Evolutionary conservation across 2,329 filamentous ascomycete species (phyloP).

Genomic region (Colletotrichum tabaci): DNA sequence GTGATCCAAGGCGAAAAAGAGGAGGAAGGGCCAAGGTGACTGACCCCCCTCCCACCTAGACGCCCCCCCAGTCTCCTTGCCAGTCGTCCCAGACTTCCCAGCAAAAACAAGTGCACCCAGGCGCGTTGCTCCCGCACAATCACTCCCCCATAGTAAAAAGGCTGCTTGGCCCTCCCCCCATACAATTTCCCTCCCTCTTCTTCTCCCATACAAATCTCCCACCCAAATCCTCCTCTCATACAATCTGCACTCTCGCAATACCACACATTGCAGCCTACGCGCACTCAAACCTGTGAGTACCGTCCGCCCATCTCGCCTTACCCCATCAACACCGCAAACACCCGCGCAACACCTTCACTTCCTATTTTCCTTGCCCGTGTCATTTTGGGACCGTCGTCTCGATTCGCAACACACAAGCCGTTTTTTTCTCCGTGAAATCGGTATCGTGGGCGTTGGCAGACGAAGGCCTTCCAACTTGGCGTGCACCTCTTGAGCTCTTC

Average conservation of each 20-base stretch:
- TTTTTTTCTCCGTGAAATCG: conserved; percentile 48
- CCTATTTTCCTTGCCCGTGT: neutral
- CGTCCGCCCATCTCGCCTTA: conserved; percentile 52
- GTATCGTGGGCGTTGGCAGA: conserved; percentile 7
- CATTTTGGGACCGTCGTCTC: neutral
- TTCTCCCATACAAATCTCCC: conserved; percentile 74
- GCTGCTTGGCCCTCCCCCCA: conserved; percentile 68
- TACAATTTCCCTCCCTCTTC: conserved; percentile 70
- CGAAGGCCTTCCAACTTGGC: conserved; percentile 12
- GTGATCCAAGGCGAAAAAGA: conserved; percentile 26
- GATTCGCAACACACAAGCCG: neutral
- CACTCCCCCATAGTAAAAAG: conserved; percentile 78
- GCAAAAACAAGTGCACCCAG: conserved; percentile 49
- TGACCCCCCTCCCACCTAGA: conserved; percentile 13
- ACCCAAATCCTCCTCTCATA: conserved; percentile 67
- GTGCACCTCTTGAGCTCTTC: conserved; percentile 24
- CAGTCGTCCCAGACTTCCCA: conserved; percentile 42
- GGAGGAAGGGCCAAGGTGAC: conserved; percentile 24
- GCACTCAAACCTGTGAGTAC: conserved; percentile 65
- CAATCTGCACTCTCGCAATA: conserved; percentile 63
- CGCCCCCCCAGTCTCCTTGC: conserved; percentile 47
- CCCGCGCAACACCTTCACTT: conserved; percentile 48
- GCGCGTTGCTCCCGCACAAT: conserved; percentile 65
- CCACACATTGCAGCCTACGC: conserved; percentile 54
- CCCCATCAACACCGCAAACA: conserved; percentile 52